Conservation (phyloP, 768 basidiomycete genomes). For the Hygrophorus pudorinus region DNA sequence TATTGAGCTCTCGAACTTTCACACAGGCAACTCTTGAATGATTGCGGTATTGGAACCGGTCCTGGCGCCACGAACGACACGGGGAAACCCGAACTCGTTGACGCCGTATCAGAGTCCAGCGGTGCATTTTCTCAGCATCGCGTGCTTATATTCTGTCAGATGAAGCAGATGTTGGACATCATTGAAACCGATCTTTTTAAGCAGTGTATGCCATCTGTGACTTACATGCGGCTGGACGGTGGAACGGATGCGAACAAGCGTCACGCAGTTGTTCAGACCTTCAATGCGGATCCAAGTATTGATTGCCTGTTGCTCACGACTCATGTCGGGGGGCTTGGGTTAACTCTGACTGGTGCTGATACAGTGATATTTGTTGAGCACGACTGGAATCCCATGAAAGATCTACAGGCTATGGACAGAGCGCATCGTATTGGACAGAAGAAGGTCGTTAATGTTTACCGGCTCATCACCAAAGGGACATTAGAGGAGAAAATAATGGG, state of each 20-base stretch:
- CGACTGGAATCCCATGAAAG: slow-evolving; percentile 99
- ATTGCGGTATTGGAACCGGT: slow-evolving; percentile 83
- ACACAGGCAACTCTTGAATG: slow-evolving; percentile 78
- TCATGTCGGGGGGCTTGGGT: slow-evolving; percentile 90
- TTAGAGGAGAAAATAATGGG: slow-evolving; percentile 99
- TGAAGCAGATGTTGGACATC: slow-evolving; percentile 98
- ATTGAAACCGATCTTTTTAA: slow-evolving; percentile 93
- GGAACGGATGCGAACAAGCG: slow-evolving; percentile 87
- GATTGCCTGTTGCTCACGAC: slow-evolving; percentile 94
- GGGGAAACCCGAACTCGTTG: slow-evolving; percentile 58
- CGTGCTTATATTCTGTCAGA: slow-evolving; percentile 98
- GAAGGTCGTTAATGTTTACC: slow-evolving; percentile 98
- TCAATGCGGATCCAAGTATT: slow-evolving; percentile 95
- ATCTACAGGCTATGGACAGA: slow-evolving; percentile 98
- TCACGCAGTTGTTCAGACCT: slow-evolving; percentile 94
- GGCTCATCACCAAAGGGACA: slow-evolving; percentile 93
- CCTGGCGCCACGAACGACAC: slow-evolving; percentile 35
- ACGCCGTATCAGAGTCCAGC: slow-evolving; percentile 43
- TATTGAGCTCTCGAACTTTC: slow-evolving; percentile 2
- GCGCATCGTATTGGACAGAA: slow-evolving; percentile 98
- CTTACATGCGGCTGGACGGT: slow-evolving; percentile 97
- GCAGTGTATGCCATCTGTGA: slow-evolving; percentile 86
- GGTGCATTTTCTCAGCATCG: slow-evolving; percentile 85
- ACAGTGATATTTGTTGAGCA: slow-evolving; percentile 99
- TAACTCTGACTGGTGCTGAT: slow-evolving; percentile 96